These are phyloP conservation scores for Verticillium alfalfae DNA, from an alignment of 2,329 filamentous ascomycete genomes.

Conservation along the genomic window DNA sequence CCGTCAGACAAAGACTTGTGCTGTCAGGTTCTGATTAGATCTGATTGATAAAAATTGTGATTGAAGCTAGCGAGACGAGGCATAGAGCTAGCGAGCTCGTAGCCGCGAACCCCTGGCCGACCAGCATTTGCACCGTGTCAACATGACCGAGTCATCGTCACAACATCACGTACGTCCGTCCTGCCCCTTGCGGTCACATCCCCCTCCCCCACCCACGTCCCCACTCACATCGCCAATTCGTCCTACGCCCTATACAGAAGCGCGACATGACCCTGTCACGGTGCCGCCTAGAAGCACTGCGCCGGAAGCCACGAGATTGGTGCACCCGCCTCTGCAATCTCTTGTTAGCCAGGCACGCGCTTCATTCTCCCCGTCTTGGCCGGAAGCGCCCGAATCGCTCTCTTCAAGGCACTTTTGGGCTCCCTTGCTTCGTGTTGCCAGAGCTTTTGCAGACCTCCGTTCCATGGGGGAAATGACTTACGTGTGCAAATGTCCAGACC, in stretches of 20 bases:
- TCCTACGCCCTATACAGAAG: background rate
- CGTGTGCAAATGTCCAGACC: conserved; percentile 24
- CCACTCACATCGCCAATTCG: background rate
- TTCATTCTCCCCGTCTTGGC: background rate
- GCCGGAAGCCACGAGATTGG: background rate
- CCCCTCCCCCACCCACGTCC: background rate
- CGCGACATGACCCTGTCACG: background rate
- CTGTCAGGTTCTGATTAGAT: background rate
- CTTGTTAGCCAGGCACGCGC: background rate
- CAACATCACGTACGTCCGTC: background rate
- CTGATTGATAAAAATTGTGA: background rate
- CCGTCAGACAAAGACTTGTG: background rate
- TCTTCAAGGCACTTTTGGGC: too few relatives aligned
- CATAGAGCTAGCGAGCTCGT: background rate
- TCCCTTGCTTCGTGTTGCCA: too few relatives aligned
- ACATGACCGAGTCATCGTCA: background rate
- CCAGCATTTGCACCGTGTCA: background rate
- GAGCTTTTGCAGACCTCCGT: too few relatives aligned
- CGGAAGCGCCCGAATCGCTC: background rate
- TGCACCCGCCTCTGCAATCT: background rate
- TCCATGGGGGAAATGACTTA: background rate
- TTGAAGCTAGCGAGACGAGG: background rate
- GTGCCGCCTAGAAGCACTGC: background rate
- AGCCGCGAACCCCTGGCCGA: background rate
- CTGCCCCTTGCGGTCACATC: background rate